phyloP scores from a whole-genome alignment of 1,139 yeast species.

The Nakaseomyces sp. region DNA sequence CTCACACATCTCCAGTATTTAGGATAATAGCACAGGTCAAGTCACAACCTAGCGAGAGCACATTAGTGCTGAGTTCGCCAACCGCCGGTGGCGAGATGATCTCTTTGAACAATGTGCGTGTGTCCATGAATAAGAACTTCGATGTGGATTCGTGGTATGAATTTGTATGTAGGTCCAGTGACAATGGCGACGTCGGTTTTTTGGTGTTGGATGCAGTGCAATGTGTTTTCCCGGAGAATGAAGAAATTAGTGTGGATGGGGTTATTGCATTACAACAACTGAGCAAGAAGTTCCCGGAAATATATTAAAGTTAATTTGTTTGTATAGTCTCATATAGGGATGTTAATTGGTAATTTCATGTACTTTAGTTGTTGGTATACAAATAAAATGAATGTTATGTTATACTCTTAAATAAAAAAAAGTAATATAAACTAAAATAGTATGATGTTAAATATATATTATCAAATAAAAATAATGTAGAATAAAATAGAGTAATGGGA shows the following conservation, averaged over 20 bases:
- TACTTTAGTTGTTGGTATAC: too few species aligned
- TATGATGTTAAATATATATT: too few species aligned
- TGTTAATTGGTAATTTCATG: too few species aligned
- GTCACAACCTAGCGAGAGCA: slow-evolving; percentile 26
- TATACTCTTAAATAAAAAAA: neutral
- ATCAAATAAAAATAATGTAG: neutral
- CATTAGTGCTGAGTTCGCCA: slow-evolving; percentile 24
- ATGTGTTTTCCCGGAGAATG: slow-evolving; percentile 24
- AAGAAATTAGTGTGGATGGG: slow-evolving; percentile 27
- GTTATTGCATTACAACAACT: slow-evolving; percentile 28
- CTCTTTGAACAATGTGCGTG: slow-evolving; percentile 24
- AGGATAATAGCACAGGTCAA: slow-evolving; percentile 29
- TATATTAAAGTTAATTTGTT: too few species aligned
- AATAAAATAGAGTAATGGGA: neutral
- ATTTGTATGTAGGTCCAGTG: slow-evolving; percentile 29
- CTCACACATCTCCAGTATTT: slow-evolving; percentile 23
- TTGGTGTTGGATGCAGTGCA: slow-evolving; percentile 28
- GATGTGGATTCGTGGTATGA: slow-evolving; percentile 29
- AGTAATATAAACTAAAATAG: too few species aligned
- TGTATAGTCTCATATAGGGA: too few species aligned
- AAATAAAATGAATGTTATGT: neutral
- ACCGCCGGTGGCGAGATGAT: slow-evolving; percentile 27
- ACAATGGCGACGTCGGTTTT: slow-evolving; percentile 29
- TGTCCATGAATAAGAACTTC: slow-evolving; percentile 22
- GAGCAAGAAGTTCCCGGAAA: slow-evolving; percentile 26